These are phyloP conservation scores for Chrysanthemum makinoi DNA, from an alignment of 129 eudicot species.

Conservation along the genomic window DNA sequence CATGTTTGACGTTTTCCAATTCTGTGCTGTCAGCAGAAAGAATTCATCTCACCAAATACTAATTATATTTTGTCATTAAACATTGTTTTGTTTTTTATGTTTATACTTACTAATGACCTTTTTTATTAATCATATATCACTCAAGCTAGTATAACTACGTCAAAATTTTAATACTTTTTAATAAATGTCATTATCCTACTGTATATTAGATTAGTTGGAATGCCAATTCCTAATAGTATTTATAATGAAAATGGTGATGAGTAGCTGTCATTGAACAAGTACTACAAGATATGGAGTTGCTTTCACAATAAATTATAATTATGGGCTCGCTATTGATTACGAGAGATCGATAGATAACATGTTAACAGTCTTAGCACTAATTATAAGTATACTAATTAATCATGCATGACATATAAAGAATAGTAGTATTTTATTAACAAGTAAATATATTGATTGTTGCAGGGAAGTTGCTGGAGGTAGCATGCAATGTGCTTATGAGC, in stretches of 20 bases:
- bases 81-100: not conserved
- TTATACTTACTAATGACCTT: not conserved
- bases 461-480: slow-evolving; percentile 39
- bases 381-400: too few relatives aligned
- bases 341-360: too few relatives aligned
- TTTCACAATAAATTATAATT: slow-evolving; percentile 17
- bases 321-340: not conserved
- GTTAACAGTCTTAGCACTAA: too few relatives aligned
- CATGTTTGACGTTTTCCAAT: slow-evolving; percentile 25
- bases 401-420: not conserved
- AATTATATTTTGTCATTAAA: slow-evolving; percentile 7
- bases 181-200: not conserved
- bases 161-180: too few relatives aligned
- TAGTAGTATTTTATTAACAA: slow-evolving; percentile 5
- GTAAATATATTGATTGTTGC: slow-evolving; percentile 8
- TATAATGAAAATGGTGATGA: slow-evolving; percentile 15
- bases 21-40: slow-evolving; percentile 18
- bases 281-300: slow-evolving; percentile 26
- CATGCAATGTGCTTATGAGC: slow-evolving; percentile 29
- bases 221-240: slow-evolving; percentile 5
- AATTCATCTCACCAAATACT: slow-evolving; percentile 28
- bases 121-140: not conserved
- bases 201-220: slow-evolving; percentile 2
- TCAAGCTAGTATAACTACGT: not conserved
- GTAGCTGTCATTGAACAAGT: slow-evolving; percentile 24